Evolutionary conservation across 192 early-diverging fungal genomes (phyloP).

Genomic region (Phlyctochytrium arcticum): DNA sequence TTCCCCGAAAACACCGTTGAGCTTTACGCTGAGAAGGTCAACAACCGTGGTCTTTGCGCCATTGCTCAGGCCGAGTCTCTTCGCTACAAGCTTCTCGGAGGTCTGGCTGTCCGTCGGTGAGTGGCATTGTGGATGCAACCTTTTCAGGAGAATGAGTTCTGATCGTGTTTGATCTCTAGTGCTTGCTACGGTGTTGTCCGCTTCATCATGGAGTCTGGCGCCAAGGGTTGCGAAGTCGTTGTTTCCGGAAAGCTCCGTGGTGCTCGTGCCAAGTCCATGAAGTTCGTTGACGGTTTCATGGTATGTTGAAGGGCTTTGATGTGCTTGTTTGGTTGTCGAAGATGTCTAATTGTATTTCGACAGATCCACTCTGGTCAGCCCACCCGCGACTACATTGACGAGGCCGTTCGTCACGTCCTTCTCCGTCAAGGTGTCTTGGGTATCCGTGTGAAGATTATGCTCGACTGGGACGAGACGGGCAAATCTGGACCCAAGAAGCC

Average conservation of each 20-base stretch:
- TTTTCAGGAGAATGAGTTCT: not conserved
- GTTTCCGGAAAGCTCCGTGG: slow-evolving; percentile 99
- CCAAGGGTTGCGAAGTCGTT: slow-evolving; percentile 99
- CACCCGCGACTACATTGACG: slow-evolving; percentile 92
- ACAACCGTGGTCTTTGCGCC: slow-evolving; percentile 95
- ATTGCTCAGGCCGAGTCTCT: slow-evolving; percentile 98
- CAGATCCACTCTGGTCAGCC: slow-evolving; percentile 98
- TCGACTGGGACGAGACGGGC: slow-evolving; percentile 89
- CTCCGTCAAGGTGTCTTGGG: slow-evolving; percentile 98
- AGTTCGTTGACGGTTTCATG: slow-evolving; percentile 99
- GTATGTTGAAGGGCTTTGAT: slow-evolving; percentile 9
- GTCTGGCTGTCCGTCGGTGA: slow-evolving; percentile 90
- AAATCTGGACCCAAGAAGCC: slow-evolving; percentile 91
- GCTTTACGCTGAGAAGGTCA: slow-evolving; percentile 97
- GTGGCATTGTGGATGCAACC: too few relatives aligned
- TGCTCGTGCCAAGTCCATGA: slow-evolving; percentile 99
- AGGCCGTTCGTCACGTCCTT: slow-evolving; percentile 94
- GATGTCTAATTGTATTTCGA: not conserved
- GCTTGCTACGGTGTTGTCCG: slow-evolving; percentile 98
- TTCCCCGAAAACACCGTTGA: slow-evolving; percentile 98
- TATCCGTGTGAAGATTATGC: slow-evolving; percentile 99
- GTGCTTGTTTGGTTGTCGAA: too few relatives aligned
- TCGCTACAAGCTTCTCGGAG: slow-evolving; percentile 95
- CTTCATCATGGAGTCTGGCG: slow-evolving; percentile 98
- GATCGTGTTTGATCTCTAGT: slow-evolving; percentile 32